Conservation (phyloP, 2,329 filamentous ascomycete species). For the Calcarisporium arbuscula region DNA sequence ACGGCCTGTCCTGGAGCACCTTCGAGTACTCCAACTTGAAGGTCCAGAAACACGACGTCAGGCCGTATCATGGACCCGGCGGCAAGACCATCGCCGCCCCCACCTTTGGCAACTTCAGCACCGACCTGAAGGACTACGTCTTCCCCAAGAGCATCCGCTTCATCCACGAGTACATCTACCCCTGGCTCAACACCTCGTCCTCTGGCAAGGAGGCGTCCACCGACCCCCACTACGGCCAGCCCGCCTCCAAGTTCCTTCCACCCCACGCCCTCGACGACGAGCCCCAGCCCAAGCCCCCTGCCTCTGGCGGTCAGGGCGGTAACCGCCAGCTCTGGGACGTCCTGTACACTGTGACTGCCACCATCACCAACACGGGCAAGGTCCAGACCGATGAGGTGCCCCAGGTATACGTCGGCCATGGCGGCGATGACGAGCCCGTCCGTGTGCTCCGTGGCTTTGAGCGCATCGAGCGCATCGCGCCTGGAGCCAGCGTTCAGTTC, state of each 20-base stretch:
- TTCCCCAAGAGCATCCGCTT: slow-evolving; percentile 56
- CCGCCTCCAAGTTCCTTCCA: slow-evolving; percentile 54
- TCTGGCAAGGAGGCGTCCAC: slow-evolving; percentile 47
- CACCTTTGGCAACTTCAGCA: slow-evolving; percentile 57
- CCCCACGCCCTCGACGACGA: slow-evolving; percentile 47
- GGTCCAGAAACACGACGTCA: slow-evolving; percentile 43
- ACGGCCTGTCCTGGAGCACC: slow-evolving; percentile 72
- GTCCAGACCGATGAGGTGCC: slow-evolving; percentile 63
- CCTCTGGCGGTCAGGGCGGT: slow-evolving; percentile 53
- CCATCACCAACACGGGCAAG: slow-evolving; percentile 65
- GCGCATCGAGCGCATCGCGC: slow-evolving; percentile 58
- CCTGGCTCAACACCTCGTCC: slow-evolving; percentile 62
- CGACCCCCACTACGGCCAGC: slow-evolving; percentile 55
- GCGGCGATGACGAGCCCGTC: slow-evolving; percentile 64
- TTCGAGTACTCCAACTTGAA: slow-evolving; percentile 68
- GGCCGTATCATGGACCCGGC: slow-evolving; percentile 50
- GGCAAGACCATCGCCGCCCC: slow-evolving; percentile 60
- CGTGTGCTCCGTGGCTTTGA: slow-evolving; percentile 74
- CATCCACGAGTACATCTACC: slow-evolving; percentile 58
- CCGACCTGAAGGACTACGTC: slow-evolving; percentile 55
- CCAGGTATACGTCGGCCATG: slow-evolving; percentile 75
- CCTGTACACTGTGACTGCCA: slow-evolving; percentile 60
- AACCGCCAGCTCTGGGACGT: slow-evolving; percentile 62
- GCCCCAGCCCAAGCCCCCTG: slow-evolving; percentile 47
- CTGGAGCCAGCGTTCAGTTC: slow-evolving; percentile 64